A percentile compares a stretch with the other conserved stretches of the same genome.
Conservation (phyloP, 2,329 filamentous ascomycete species). For the Cladosporium sp. region DNA sequence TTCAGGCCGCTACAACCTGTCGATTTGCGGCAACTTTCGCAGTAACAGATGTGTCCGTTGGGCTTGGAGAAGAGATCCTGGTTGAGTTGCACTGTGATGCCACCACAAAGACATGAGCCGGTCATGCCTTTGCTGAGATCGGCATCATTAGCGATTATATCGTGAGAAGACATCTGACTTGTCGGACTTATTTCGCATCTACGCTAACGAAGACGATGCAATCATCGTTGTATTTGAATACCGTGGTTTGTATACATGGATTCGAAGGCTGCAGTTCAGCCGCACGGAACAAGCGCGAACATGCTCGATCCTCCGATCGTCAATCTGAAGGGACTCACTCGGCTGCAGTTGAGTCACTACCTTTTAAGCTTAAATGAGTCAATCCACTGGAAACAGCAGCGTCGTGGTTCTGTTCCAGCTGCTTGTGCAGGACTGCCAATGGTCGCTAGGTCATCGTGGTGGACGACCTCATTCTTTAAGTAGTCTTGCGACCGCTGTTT, state of each 20-base stretch:
- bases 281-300: background rate
- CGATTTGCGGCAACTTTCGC: constrained; percentile 43
- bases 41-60: constrained; percentile 44
- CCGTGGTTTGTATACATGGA: background rate
- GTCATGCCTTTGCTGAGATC: constrained; percentile 27
- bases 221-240: background rate
- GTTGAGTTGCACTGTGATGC: constrained; percentile 43
- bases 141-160: constrained; percentile 14
- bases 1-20: constrained; percentile 29
- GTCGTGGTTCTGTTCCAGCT: too few species aligned
- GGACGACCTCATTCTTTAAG: too few species aligned
- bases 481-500: too few species aligned
- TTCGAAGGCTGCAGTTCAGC: background rate
- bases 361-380: too few species aligned
- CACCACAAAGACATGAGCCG: constrained; percentile 22
- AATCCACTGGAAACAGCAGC: too few species aligned
- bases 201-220: too few species aligned
- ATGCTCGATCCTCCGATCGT: background rate
- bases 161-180: background rate
- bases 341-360: background rate
- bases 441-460: too few species aligned
- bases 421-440: too few species aligned
- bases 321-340: background rate
- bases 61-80: constrained; percentile 40
- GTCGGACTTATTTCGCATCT: background rate